Conservation (phyloP, 2,329 filamentous ascomycete genomes). For the Shiraia sp. region DNA sequence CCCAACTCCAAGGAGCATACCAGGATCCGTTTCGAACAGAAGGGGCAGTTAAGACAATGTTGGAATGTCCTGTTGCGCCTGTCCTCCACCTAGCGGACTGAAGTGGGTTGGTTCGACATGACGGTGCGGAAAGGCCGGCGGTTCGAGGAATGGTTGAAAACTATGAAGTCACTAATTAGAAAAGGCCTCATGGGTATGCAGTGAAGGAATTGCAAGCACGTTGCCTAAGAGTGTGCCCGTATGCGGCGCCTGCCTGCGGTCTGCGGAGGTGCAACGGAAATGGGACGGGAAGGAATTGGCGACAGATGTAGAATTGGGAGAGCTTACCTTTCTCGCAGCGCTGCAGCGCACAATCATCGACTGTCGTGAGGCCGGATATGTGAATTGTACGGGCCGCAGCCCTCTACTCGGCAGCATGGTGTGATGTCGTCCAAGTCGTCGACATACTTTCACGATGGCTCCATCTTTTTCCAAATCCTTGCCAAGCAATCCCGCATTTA, state of each 20-base stretch:
- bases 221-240: not conserved
- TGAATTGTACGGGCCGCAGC: slow-evolving; percentile 42
- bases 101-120: slow-evolving; percentile 30
- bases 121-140: slow-evolving; percentile 17
- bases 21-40: slow-evolving; percentile 37
- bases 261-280: slow-evolving; percentile 8
- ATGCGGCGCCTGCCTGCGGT: slow-evolving; percentile 4
- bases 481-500: slow-evolving; percentile 23
- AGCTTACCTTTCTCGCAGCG: slow-evolving; percentile 41
- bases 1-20: slow-evolving; percentile 44
- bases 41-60: slow-evolving; percentile 25
- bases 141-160: slow-evolving; percentile 39
- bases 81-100: slow-evolving; percentile 32
- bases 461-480: slow-evolving; percentile 27
- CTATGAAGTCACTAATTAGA: slow-evolving; percentile 12
- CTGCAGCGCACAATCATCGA: slow-evolving; percentile 22
- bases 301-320: slow-evolving; percentile 2
- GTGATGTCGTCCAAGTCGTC: slow-evolving; percentile 32
- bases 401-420: slow-evolving; percentile 56
- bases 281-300: slow-evolving; percentile 2
- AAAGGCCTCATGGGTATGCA: no score
- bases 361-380: slow-evolving; percentile 24
- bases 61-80: slow-evolving; percentile 18
- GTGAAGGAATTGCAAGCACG: no score
- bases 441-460: slow-evolving; percentile 15